Percentiles rank a stretch among this genome's conserved stretches.
Evolutionary conservation across 257 asterid species (phyloP).

Genomic region (Capsicum baccatum): DNA sequence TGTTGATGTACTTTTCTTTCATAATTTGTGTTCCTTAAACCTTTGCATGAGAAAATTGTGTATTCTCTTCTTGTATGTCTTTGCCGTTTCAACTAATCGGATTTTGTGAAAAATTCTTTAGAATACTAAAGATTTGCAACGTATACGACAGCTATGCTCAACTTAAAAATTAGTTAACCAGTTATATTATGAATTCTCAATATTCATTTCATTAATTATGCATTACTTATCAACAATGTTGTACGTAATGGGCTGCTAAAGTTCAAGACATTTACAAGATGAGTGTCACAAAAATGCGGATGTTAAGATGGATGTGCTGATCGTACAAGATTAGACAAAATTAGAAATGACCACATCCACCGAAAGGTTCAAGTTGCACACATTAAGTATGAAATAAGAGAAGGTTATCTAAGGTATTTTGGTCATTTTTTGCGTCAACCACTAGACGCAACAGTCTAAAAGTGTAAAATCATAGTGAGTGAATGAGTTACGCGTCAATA

Average conservation of each 20-base stretch:
- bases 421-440: no score
- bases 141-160: neutral
- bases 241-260: neutral
- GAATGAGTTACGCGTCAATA: no score
- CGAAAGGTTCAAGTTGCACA: no score
- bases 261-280: neutral
- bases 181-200: neutral
- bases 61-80: neutral
- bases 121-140: neutral
- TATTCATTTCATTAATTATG: neutral
- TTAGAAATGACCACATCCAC: no score
- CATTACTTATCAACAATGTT: neutral
- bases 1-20: neutral
- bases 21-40: neutral
- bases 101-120: neutral
- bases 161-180: no score
- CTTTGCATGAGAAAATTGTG: neutral
- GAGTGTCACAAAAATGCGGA: neutral
- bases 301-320: neutral
- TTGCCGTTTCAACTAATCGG: neutral
- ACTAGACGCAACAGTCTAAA: no score
- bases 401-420: no score
- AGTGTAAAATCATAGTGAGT: no score
- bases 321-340: neutral
- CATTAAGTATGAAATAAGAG: no score